These are phyloP conservation scores for Iodosphaeria phyllophila DNA, from an alignment of 2,329 filamentous ascomycete species.

Conservation along the genomic window DNA sequence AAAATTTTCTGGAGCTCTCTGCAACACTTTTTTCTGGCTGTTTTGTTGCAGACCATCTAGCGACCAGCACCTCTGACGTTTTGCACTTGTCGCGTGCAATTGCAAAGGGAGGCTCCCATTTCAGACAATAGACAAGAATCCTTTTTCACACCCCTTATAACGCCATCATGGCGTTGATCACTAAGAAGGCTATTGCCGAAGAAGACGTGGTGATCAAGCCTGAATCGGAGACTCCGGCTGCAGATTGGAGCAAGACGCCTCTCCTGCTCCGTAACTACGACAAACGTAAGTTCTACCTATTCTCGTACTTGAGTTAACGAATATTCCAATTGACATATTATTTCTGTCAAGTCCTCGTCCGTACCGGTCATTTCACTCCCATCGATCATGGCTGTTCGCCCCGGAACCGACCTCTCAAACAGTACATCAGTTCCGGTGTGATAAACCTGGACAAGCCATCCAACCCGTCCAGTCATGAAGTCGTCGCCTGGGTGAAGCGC, in stretches of 20 bases:
- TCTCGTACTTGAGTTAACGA: neutral
- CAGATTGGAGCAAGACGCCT: slow-evolving; percentile 83
- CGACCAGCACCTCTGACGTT: too few species aligned
- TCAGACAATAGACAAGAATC: too few species aligned
- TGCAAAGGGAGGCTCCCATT: too few species aligned
- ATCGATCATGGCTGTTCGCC: slow-evolving; percentile 87
- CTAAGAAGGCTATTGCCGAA: slow-evolving; percentile 12
- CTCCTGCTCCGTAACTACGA: slow-evolving; percentile 92
- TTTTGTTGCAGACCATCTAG: too few species aligned
- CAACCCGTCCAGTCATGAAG: slow-evolving; percentile 95
- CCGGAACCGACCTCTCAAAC: slow-evolving; percentile 86
- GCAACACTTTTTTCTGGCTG: too few species aligned
- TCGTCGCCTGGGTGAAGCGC: slow-evolving; percentile 97
- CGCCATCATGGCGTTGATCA: slow-evolving; percentile 1
- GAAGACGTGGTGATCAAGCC: slow-evolving; percentile 84
- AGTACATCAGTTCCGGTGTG: slow-evolving; percentile 90
- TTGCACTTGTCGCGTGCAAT: too few species aligned
- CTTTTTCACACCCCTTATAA: too few species aligned
- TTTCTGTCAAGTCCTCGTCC: slow-evolving; percentile 61
- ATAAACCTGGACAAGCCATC: slow-evolving; percentile 98
- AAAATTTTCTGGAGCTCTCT: too few species aligned
- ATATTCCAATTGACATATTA: slow-evolving; percentile 7
- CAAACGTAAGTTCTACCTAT: slow-evolving; percentile 43
- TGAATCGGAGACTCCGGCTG: slow-evolving; percentile 55
- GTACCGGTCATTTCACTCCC: slow-evolving; percentile 91